Evolutionary conservation across 116 monocot genomes (phyloP), one percentile per base, ranked within the genome.

Genomic region (Trichopus zeylanicus): DNA sequence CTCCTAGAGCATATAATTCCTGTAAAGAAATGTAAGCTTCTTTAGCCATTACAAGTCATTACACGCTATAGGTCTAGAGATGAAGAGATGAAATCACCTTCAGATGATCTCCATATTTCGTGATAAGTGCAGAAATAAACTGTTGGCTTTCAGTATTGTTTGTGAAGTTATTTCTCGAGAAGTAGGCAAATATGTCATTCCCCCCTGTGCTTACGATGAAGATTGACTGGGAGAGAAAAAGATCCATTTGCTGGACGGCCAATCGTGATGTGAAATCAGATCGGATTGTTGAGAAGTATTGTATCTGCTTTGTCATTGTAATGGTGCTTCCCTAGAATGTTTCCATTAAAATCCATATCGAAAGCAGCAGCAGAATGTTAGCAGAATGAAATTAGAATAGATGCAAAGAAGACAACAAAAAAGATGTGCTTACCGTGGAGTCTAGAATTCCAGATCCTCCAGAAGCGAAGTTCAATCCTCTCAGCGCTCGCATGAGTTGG

Each of bases 391-490:
- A 63, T 20, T 25, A 48, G 32, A 6, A 16, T 1, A 23, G 46
- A 9, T 39, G 15, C 20, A 39, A 12, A 20, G 10, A 31, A 11
- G 6, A 19, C 33, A 21, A 27, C n/a, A 13, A 21, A 16, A 31
- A 8, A 6, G 26, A 33, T 23, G 57, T n/a, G 2, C 24, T 62
- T 52, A 72, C 75, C 22, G 75, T 84, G 7, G 69, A 69, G 39
- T 86, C 74, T 1, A 81, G 62, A 59, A 86, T 62, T 42, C 86
- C 86, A 42, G 86, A 85, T 64, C 85, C 85, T 31, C 77, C 85
- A 20, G 85, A 85, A 53, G 85, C 85, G 35, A 85, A 85, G 68
- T 65, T 86, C 25, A 59, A 66, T 12, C 85, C 85, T 46, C 34
- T 63, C 18, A 68, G 47, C 72, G 75, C 79, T 59, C 62, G 70